Evolutionary conservation across 176 grass and related monocot genomes (phyloP), one percentile per base, ranked within the genome.

Genomic region (Oryza punctata): DNA sequence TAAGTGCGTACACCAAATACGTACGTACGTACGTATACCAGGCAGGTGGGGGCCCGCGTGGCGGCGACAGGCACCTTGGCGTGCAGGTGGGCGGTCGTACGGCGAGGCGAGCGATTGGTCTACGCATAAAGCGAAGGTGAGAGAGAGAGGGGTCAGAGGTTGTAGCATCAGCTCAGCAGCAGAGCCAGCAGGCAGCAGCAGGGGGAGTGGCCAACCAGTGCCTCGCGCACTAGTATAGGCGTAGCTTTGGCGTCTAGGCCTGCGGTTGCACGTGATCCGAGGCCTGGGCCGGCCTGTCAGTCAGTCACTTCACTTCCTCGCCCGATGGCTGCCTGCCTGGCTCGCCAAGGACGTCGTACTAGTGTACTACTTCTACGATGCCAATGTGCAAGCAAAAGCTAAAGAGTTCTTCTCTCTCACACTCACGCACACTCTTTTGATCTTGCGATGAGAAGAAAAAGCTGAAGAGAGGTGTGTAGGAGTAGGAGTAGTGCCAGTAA

Each of bases 191-290:
- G 15, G 15, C 3, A 12, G 5, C 47, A 50, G 15, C 6, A 5
- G 15, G 15, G 12, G 44, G 3, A 61, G 16, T 30, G 72, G 28
- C 74, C 52, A 64, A 76, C 49, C 27, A 12, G 29, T 52, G 15
- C 15, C 10, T 38, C 37, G 37, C n/a, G 29, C n/a, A n/a, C n/a
- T n/a, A n/a, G n/a, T n/a, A n/a, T 10, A 47, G 11, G 44, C 30
- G 13, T 11, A 44, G 50, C 16, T 15, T 18, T 7, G 18, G 16
- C 6, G 18, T 30, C 10, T 80, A 47, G 57, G 41, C n/a, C 14
- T 60, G 69, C 68, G 10, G 82, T 45, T 84, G 25, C 85, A 87
- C 85, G 78, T 87, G 85, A 87, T 87, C 85, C 85, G 37, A 87
- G 78, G 50, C 50, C 10, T 11, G 15, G 50, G 78, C 78, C 64